These are phyloP conservation scores for Nitzschia inconspicua DNA, from an alignment of 108 stramenopile genomes.

Conservation along the genomic window DNA sequence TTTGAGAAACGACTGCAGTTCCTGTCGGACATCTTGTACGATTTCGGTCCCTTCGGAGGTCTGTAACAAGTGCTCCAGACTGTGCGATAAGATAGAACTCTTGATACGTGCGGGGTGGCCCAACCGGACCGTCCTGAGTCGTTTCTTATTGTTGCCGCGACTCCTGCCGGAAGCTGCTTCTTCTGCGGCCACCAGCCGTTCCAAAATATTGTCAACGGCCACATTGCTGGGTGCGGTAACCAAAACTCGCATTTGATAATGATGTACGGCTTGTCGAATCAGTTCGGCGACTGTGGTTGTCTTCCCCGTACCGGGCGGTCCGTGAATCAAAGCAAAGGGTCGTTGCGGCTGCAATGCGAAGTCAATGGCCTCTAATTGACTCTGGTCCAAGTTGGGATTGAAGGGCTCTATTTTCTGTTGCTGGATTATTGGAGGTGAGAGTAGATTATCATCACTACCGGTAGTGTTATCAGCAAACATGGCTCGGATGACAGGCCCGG, in stretches of 20 bases:
- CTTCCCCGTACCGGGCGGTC: conserved; percentile 84
- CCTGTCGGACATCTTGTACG: conserved; percentile 86
- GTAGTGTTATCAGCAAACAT: conserved; percentile 41
- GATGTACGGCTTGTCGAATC: conserved; percentile 79
- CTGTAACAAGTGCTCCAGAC: conserved; percentile 91
- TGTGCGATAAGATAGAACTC: conserved; percentile 69
- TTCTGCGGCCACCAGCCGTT: conserved; percentile 60
- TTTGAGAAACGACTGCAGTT: conserved; percentile 65
- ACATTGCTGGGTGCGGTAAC: conserved; percentile 99
- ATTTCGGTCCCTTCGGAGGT: conserved; percentile 92
- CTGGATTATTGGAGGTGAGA: background rate
- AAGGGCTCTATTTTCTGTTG: conserved; percentile 12
- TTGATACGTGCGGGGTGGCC: conserved; percentile 96
- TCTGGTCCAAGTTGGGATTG: conserved; percentile 57
- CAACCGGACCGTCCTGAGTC: conserved; percentile 78
- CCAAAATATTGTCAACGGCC: conserved; percentile 96
- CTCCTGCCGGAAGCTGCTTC: background rate
- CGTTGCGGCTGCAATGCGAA: conserved; percentile 59
- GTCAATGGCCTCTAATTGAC: conserved; percentile 71
- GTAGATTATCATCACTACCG: background rate
- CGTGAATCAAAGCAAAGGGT: conserved; percentile 73
- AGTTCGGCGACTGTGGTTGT: conserved; percentile 88
- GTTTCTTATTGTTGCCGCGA: conserved; percentile 5
- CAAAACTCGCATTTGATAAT: conserved; percentile 71
- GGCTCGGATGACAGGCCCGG: conserved; percentile 59